Base-by-base conservation (phyloP, 768 basidiomycete genomes). In the Calocybe gangraenosa region DNA sequence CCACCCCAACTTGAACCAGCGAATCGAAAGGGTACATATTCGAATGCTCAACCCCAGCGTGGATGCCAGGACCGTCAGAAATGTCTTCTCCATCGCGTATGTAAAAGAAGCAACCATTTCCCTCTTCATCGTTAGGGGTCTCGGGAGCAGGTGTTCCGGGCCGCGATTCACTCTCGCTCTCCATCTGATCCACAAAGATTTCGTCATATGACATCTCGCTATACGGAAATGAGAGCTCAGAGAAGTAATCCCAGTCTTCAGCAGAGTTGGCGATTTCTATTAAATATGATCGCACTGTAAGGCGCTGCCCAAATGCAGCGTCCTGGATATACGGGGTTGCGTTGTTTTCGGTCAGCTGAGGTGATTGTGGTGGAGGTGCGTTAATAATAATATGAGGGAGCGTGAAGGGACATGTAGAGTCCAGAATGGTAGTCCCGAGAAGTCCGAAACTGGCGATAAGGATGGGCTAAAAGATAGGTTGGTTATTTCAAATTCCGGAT, bases 351-450 rank as follows among this genome's bases (percentile, higher is more conserved):
- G 62, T 49, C 13, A 68, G 55, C 64, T 68, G 69, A 4, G 67
- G 67, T 37, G 67, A 55, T 47, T 71, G 64, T 2, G 70, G 65
- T 14, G 66, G 69, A 7, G 69, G 56, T 8, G 60, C 58, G 31
- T 53, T 67, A 41, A 76, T 67, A 30, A 75, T 59, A 40, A 77
- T 75, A 49, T 77, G 75, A 8, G 75, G 75, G 11, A 63, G 60
- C 35, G 48, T 53, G 49, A 63, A 71, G 8, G 77, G 74, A 40
- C 49, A 58, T 9, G 58, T 48, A 14, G 78, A 78, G 49, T 76
- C 73, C 17, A 75, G 53, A 42, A 78, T 54, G 3, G 60, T 62
- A 17, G 69, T 58, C 5, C 67, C 68, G n/a, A 49, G 53, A 21
- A 55, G 49, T 20, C 49, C 37, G 18, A 31, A 46, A 36, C 33